Base-by-base conservation (phyloP, 1,284 basidiomycete genomes). In the Sporisorium iseilematis-ciliati region DNA sequence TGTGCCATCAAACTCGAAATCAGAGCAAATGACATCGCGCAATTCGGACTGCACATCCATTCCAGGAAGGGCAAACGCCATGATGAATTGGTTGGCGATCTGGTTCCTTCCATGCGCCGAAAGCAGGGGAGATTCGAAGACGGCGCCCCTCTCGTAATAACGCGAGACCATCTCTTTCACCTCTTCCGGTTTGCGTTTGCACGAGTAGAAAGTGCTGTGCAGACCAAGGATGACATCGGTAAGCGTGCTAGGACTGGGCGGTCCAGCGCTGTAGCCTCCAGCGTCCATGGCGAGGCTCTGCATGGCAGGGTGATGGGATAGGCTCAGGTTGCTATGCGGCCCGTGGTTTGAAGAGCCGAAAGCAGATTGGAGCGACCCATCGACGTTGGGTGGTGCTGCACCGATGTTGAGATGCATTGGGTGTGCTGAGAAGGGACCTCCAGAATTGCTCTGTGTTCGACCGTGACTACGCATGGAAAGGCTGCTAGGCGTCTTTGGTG, bases 1-100 rank as follows among this genome's bases (percentile, higher is more conserved):
- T 4, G 83, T 84, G 20, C 84, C 83, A 46, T 85, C 81, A 51
- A 85, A 85, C 54, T 84, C 82, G 61, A 85, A 85, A 57, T 85
- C 84, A 49, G 76, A 79, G 70, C 83, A 84, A 53, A 84, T 84
- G 54, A 85, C 82, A 55, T 85, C 84, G 35, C 82, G 76, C 35
- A 85, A 72, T 66, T 84, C 84, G 18, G 82, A 84, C 40, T 71
- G 75, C 14, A 84, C 82, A 29, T 85, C 82, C 65, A 84, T 71
- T 18, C 82, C 82, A 8, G 84, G 84, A 16, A 83, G 55, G 0
- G 84, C 75, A 50, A 85, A 85, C 0, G 84, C 83, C 73, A 85
- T 75, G 56, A 82, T 77, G 74, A 85, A 85, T 55, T 85, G 84
- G 75, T 84, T 79, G 21, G 81, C 80, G 55, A 85, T 84, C 64